Percentiles rank a stretch among this genome's conserved stretches.
Evolutionary conservation across 108 stramenopile genomes (phyloP).

Genomic region (Skeletonema tropicum): DNA sequence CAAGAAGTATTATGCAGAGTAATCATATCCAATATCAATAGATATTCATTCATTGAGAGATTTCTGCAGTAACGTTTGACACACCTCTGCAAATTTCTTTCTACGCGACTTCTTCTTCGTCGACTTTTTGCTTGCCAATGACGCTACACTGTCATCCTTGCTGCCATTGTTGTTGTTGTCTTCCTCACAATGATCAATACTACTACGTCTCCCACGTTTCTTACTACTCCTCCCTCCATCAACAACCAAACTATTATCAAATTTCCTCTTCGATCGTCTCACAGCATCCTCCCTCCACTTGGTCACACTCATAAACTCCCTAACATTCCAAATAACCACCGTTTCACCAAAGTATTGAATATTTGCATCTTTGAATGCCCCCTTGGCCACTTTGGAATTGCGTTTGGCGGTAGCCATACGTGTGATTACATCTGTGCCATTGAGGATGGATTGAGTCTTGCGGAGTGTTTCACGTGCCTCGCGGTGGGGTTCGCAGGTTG

Average conservation of each 20-base stretch:
- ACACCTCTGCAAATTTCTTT: not conserved
- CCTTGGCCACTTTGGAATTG: constrained; percentile 21
- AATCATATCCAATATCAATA: too few species aligned
- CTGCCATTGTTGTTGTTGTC: not conserved
- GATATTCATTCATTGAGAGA: not conserved
- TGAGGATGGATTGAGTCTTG: constrained; percentile 35
- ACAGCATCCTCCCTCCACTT: constrained; percentile 77
- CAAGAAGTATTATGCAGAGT: too few species aligned
- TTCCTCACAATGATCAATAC: not conserved
- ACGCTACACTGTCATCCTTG: not conserved
- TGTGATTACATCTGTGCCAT: constrained; percentile 48
- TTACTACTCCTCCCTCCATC: not conserved
- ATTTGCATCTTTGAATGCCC: constrained; percentile 48
- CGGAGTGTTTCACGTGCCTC: constrained; percentile 40
- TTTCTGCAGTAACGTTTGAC: not conserved
- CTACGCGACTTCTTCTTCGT: not conserved
- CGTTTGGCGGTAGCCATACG: constrained; percentile 34
- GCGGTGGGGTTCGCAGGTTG: constrained; percentile 41
- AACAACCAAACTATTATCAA: not conserved
- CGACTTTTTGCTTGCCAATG: not conserved
- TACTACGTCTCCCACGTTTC: not conserved
- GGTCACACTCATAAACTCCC: constrained; percentile 42
- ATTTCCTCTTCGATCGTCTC: constrained; percentile 32
- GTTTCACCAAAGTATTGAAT: constrained; percentile 64
- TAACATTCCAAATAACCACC: constrained; percentile 58